Evolutionary conservation across 805 yeast species (phyloP).

Genomic region (Cephaloascus albidus): DNA sequence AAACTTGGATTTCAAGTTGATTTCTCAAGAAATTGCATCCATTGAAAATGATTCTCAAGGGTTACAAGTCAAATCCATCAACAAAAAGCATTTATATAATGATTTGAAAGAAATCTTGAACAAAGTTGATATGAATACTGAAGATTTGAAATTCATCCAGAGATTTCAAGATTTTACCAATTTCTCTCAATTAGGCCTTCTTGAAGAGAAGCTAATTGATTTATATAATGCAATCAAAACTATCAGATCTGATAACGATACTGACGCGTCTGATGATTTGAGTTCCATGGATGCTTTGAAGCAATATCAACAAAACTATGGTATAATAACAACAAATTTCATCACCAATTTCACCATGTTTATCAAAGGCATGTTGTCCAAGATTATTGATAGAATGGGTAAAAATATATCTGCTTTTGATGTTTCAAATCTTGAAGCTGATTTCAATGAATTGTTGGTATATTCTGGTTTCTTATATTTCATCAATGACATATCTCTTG

Average conservation of each 20-base stretch:
- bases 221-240: conserved; percentile 60
- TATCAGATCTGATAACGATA: conserved; percentile 34
- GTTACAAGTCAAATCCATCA: conserved; percentile 72
- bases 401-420: conserved; percentile 15
- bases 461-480: conserved; percentile 23
- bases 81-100: conserved; percentile 65
- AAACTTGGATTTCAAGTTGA: conserved; percentile 26
- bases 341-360: conserved; percentile 33
- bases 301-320: conserved; percentile 56
- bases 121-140: conserved; percentile 59
- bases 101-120: conserved; percentile 61
- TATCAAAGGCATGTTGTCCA: conserved; percentile 20
- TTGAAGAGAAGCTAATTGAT: conserved; percentile 48
- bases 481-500: conserved; percentile 4
- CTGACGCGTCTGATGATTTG: conserved; percentile 30
- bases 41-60: conserved; percentile 76
- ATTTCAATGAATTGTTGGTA: conserved; percentile 17
- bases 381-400: conserved; percentile 28
- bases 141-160: conserved; percentile 38
- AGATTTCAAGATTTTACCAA: conserved; percentile 40
- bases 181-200: conserved; percentile 23
- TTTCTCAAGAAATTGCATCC: conserved; percentile 58
- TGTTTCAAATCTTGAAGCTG: conserved; percentile 12
- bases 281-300: conserved; percentile 64
- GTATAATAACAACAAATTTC: conserved; percentile 43